phyloP scores from a whole-genome alignment of 2,329 filamentous ascomycete species.

The Penicillium sp. region DNA sequence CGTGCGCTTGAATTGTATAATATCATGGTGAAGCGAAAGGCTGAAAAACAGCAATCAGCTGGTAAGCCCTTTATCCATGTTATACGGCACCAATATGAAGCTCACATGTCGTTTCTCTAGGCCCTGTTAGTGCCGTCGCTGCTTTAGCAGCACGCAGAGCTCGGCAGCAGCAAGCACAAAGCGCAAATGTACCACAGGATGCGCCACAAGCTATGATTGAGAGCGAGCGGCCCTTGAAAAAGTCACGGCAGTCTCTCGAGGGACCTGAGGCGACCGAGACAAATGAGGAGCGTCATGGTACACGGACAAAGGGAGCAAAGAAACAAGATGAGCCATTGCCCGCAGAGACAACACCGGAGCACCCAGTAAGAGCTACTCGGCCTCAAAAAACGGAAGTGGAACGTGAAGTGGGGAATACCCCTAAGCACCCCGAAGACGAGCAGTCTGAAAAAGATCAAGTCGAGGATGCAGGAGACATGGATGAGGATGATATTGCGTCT shows the following conservation, averaged over 20 bases:
- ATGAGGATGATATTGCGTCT: constrained; percentile 22
- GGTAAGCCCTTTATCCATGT: constrained; percentile 20
- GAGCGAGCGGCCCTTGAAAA: constrained; percentile 36
- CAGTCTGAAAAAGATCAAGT: constrained; percentile 17
- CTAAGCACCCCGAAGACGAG: constrained; percentile 3
- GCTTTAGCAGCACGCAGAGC: constrained; percentile 44
- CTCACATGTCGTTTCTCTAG: constrained; percentile 16
- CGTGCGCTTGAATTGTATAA: neutral
- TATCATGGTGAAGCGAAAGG: constrained; percentile 36
- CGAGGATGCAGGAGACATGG: constrained; percentile 18
- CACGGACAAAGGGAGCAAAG: constrained; percentile 20
- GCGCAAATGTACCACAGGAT: constrained; percentile 16
- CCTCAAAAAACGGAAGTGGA: constrained; percentile 4
- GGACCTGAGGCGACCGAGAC: constrained; percentile 12
- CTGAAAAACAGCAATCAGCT: constrained; percentile 34
- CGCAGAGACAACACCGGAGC: constrained; percentile 9
- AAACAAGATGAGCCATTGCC: constrained; percentile 16
- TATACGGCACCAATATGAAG: constrained; percentile 9
- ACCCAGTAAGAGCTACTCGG: constrained; percentile 1
- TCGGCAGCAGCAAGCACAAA: constrained; percentile 33
- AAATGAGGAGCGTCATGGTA: constrained; percentile 10
- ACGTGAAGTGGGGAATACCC: neutral
- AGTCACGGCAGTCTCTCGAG: constrained; percentile 28
- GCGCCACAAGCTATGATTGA: constrained; percentile 15
- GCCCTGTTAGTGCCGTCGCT: constrained; percentile 42